Base-by-base conservation (phyloP, 768 basidiomycete species). In the Sarcomyxa edulis region DNA sequence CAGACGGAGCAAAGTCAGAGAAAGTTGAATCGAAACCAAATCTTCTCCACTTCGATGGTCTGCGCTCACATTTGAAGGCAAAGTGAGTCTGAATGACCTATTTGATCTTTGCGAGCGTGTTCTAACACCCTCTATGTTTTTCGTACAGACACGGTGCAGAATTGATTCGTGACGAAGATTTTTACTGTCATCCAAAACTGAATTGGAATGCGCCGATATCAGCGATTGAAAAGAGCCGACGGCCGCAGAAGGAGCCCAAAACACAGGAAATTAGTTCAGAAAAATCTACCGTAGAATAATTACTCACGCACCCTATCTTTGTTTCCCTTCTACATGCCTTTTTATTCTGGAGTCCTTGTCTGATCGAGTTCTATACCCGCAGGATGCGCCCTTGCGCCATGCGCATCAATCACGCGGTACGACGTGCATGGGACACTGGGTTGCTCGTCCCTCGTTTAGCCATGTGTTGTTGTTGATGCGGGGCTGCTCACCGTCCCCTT, bases 1-100 rank as follows among this genome's bases (percentile, higher is more conserved):
- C 36, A 30, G 18, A n/a, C 10, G 28, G 34, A 40, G 10, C 39
- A 45, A 31, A 20, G 37, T 15, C 32, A 41, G 25, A 18, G 37
- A 29, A 12, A 36, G 40, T 22, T 38, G 26, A 20, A 37, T 34
- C 47, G 40, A 50, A 46, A 25, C 47, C 47, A 15, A 60, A 59
- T 34, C 42, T 56, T 39, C 71, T 76, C 54, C 53, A 46, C 3
- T 79, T 81, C 47, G 58, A 82, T 43, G 82, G 74, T 3, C 47
- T 85, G 36, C 60, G 73, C 27, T 82, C 79, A 16, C 84, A 86
- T 45, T 48, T 74, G 42, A 80, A 79, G 49, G 67, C 59, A 45
- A 81, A 74, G 83, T 84, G 45, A 46, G 75, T 53, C 8, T 35
- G 8, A 11, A n/a, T n/a, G n/a, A n/a, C 9, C 8, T 9, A 35